phyloP scores from a whole-genome alignment of 495 filamentous ascomycete genomes.

The Aspergillus coremiiformis region DNA sequence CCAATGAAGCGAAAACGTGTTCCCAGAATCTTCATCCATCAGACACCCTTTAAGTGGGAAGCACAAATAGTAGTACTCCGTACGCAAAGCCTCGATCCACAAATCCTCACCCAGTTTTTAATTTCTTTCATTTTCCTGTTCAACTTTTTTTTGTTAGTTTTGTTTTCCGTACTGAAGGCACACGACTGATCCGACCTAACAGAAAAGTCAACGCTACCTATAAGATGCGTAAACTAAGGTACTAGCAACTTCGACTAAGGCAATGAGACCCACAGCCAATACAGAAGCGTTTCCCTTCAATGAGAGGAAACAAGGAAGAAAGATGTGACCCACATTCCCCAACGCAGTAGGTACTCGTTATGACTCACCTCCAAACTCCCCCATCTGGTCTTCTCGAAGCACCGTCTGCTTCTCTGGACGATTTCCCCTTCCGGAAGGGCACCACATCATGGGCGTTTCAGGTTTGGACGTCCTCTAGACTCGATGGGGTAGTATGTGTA shows the following conservation, averaged over 20 bases:
- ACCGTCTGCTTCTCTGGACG: slow-evolving; percentile 9
- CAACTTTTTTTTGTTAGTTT: too few species aligned
- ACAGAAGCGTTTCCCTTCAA: neutral
- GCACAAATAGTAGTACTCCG: neutral
- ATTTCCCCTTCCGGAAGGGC: slow-evolving; percentile 8
- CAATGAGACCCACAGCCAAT: neutral
- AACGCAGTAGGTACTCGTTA: slow-evolving; percentile 9
- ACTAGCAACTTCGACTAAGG: neutral
- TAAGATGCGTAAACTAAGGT: neutral
- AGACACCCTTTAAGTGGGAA: neutral
- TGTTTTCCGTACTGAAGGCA: neutral
- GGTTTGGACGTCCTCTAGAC: neutral
- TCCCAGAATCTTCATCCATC: neutral
- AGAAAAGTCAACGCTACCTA: neutral
- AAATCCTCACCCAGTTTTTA: neutral
- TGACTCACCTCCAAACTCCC: slow-evolving; percentile 6
- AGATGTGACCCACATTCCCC: neutral
- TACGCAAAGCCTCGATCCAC: neutral
- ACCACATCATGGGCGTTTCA: slow-evolving; percentile 9
- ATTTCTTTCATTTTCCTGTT: neutral
- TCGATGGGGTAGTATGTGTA: slow-evolving; percentile 6
- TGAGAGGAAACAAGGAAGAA: slow-evolving; percentile 13
- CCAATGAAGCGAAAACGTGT: neutral
- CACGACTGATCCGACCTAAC: neutral
- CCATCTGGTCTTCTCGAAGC: slow-evolving; percentile 13